Percentiles rank a stretch among this genome's conserved stretches.
Evolutionary conservation across 192 early-diverging fungal genomes (phyloP).

Genomic region (Paraglomus brasilianum): DNA sequence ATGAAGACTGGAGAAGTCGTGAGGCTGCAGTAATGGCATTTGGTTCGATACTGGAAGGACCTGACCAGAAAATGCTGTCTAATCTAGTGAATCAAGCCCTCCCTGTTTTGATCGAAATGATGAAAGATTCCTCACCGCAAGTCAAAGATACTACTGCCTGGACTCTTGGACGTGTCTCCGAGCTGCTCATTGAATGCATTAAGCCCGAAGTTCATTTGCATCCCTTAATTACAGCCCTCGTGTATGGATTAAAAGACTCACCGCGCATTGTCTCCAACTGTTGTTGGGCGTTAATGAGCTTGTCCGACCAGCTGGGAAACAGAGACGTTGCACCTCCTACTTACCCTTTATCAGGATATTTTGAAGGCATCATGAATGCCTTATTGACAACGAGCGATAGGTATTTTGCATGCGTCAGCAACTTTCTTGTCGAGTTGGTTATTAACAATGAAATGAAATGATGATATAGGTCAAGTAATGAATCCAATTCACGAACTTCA

Average conservation of each 20-base stretch:
- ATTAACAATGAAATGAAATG: slow-evolving; percentile 1
- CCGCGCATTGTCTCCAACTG: slow-evolving; percentile 93
- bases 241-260: slow-evolving; percentile 80
- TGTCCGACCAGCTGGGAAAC: slow-evolving; percentile 77
- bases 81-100: slow-evolving; percentile 83
- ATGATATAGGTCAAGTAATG: slow-evolving; percentile 50
- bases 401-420: slow-evolving; percentile 29
- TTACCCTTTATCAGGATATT: slow-evolving; percentile 78
- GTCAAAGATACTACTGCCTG: slow-evolving; percentile 98
- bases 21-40: slow-evolving; percentile 99
- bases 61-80: slow-evolving; percentile 57
- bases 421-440: not conserved
- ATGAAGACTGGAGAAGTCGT: slow-evolving; percentile 87
- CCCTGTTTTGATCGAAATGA: slow-evolving; percentile 84
- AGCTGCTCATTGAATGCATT: slow-evolving; percentile 72
- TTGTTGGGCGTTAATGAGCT: slow-evolving; percentile 94
- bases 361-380: slow-evolving; percentile 76
- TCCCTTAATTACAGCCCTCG: slow-evolving; percentile 71
- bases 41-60: slow-evolving; percentile 97
- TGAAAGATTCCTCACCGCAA: slow-evolving; percentile 81
- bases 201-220: slow-evolving; percentile 71
- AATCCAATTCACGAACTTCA: slow-evolving; percentile 85
- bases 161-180: slow-evolving; percentile 96
- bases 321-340: slow-evolving; percentile 58
- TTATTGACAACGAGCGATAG: slow-evolving; percentile 74